phyloP scores from a whole-genome alignment of 805 yeast species.

The Sungouiella thailandica region DNA sequence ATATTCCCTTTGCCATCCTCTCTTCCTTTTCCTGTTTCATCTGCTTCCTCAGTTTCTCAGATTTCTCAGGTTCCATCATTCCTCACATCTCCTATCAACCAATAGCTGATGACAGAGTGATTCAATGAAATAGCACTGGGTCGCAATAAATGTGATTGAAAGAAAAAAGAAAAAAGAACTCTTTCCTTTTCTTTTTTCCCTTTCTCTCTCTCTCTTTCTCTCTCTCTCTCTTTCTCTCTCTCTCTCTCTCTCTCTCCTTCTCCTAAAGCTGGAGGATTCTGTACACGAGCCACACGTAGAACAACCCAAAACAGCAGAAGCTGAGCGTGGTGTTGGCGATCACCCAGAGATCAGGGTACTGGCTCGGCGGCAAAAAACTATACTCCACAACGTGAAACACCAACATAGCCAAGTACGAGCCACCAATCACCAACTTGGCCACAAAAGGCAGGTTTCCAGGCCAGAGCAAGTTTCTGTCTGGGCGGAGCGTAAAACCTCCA shows the following conservation, averaged over 20 bases:
- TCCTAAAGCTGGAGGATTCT: constrained; percentile 23
- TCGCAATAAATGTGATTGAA: too few species aligned
- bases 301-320: constrained; percentile 66
- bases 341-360: constrained; percentile 83
- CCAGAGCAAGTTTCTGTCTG: constrained; percentile 17
- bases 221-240: neutral
- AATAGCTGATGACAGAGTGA: too few species aligned
- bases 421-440: constrained; percentile 22
- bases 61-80: too few species aligned
- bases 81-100: too few species aligned
- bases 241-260: neutral
- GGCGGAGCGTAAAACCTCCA: constrained; percentile 50
- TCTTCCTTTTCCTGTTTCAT: too few species aligned
- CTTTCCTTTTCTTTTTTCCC: neutral
- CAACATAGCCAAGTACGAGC: constrained; percentile 40
- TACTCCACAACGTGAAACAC: constrained; percentile 53
- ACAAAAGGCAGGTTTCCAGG: constrained; percentile 18
- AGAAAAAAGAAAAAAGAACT: too few species aligned
- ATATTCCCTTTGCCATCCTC: too few species aligned
- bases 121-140: too few species aligned
- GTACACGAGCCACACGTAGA: constrained; percentile 80
- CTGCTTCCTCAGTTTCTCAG: too few species aligned
- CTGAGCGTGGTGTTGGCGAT: constrained; percentile 69
- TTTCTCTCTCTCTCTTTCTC: neutral
- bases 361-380: constrained; percentile 45